Evolutionary conservation across 202 grass and related monocot species (phyloP).

Genomic region (Digitaria exilis): DNA sequence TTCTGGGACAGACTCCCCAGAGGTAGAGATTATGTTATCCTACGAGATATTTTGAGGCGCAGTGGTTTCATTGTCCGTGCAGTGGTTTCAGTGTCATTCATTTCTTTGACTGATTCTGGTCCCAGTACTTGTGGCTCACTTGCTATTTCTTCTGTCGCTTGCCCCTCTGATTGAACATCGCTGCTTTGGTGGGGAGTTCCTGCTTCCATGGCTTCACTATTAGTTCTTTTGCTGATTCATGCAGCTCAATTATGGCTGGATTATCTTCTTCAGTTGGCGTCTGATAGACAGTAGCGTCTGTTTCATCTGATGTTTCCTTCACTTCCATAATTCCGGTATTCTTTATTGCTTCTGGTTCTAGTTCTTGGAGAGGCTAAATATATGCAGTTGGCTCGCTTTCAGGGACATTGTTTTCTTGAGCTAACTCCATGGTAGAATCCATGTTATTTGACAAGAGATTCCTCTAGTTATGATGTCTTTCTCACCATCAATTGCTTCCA

Average conservation of each 20-base stretch:
- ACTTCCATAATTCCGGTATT: no score
- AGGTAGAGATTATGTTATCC: conserved; percentile 11
- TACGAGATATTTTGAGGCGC: no score
- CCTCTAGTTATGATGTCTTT: conserved; percentile 30
- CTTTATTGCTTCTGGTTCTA: no score
- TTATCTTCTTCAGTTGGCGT: conserved; percentile 34
- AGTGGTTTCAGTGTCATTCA: no score
- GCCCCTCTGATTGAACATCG: no score
- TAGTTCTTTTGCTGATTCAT: conserved; percentile 34
- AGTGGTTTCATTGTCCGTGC: no score
- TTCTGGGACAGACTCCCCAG: conserved; percentile 32
- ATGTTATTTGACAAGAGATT: background rate
- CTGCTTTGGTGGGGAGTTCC: no score
- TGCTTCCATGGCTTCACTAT: conserved; percentile 29
- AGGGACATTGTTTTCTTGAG: conserved; percentile 17
- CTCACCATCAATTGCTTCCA: conserved; percentile 1
- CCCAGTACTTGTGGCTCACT: no score
- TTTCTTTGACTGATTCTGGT: no score
- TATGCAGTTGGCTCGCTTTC: conserved; percentile 29
- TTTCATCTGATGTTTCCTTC: conserved; percentile 29
- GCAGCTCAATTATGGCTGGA: background rate
- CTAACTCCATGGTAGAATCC: background rate
- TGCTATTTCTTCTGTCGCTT: no score
- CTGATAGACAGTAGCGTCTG: background rate
- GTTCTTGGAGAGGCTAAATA: no score